phyloP scores from a whole-genome alignment of 495 filamentous ascomycete genomes.

The Lasiosphaeria ovina region DNA sequence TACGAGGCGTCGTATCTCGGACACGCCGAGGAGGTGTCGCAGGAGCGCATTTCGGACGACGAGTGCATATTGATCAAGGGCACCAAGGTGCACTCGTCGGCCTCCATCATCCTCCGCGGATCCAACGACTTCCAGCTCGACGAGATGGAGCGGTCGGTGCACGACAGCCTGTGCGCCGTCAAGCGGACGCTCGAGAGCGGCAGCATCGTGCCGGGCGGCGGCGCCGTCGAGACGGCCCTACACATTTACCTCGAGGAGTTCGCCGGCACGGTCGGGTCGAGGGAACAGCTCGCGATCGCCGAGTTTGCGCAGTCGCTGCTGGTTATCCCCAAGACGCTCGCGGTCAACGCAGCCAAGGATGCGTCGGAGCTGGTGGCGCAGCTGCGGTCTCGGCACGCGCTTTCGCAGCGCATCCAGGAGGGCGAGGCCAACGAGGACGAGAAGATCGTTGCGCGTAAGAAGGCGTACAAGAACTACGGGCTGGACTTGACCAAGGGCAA shows the following conservation, averaged over 20 bases:
- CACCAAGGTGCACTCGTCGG: conserved; percentile 87
- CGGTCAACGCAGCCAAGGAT: conserved; percentile 96
- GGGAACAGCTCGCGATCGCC: conserved; percentile 96
- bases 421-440: conserved; percentile 80
- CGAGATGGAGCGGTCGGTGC: conserved; percentile 98
- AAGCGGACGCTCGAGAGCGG: conserved; percentile 97
- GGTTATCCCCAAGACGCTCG: conserved; percentile 92
- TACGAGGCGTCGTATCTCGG: conserved; percentile 89
- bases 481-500: conserved; percentile 86
- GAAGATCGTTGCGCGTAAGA: conserved; percentile 84
- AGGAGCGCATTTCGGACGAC: conserved; percentile 97
- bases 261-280: conserved; percentile 94
- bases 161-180: conserved; percentile 94
- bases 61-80: conserved; percentile 98
- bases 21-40: conserved; percentile 88
- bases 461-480: conserved; percentile 98
- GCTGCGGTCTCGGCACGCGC: conserved; percentile 89
- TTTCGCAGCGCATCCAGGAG: conserved; percentile 85
- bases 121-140: conserved; percentile 96
- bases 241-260: conserved; percentile 99
- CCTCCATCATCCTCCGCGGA: conserved; percentile 94
- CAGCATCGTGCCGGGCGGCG: conserved; percentile 93
- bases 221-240: conserved; percentile 96
- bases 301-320: conserved; percentile 96
- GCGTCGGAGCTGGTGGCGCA: conserved; percentile 92